Evolutionary conservation across 2,329 filamentous ascomycete species (phyloP).

Genomic region (Diplodia seriata): DNA sequence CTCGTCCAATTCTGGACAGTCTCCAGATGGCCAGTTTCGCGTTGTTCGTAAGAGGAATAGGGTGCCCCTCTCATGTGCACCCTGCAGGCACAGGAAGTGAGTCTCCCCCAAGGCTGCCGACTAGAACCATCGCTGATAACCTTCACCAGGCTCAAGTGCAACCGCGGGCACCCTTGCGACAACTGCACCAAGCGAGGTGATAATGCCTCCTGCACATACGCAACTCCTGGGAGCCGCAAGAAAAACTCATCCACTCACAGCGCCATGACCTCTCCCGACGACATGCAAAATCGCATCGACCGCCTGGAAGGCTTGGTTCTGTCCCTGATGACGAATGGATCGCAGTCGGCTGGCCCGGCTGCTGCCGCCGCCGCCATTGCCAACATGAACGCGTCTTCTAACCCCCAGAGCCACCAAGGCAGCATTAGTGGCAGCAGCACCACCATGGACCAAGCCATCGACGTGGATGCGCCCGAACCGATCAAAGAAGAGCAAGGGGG

Average conservation of each 20-base stretch:
- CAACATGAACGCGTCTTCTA: constrained; percentile 40
- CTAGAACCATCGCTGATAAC: constrained; percentile 36
- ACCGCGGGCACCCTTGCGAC: constrained; percentile 87
- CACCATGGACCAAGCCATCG: constrained; percentile 49
- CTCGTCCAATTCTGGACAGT: constrained; percentile 77
- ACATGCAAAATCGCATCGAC: constrained; percentile 99
- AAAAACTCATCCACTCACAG: constrained; percentile 67
- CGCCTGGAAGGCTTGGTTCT: constrained; percentile 89
- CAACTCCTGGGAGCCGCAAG: constrained; percentile 70
- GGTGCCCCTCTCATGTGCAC: constrained; percentile 88
- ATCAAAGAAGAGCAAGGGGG: constrained; percentile 60
- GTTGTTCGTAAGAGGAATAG: constrained; percentile 92
- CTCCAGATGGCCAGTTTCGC: constrained; percentile 84
- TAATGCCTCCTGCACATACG: constrained; percentile 83
- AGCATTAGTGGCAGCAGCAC: constrained; percentile 51
- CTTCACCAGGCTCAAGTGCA: constrained; percentile 77
- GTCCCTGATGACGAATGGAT: constrained; percentile 90
- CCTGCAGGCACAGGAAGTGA: constrained; percentile 91
- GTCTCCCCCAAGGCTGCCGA: constrained; percentile 37
- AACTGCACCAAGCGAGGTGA: constrained; percentile 92
- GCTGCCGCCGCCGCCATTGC: constrained; percentile 67
- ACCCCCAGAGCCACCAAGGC: constrained; percentile 37
- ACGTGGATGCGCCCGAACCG: constrained; percentile 66
- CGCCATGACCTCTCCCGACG: constrained; percentile 73
- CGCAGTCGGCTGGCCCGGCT: constrained; percentile 64